Base-by-base conservation (phyloP, 2,329 filamentous ascomycete species). In the Talaromyces atroroseus region DNA sequence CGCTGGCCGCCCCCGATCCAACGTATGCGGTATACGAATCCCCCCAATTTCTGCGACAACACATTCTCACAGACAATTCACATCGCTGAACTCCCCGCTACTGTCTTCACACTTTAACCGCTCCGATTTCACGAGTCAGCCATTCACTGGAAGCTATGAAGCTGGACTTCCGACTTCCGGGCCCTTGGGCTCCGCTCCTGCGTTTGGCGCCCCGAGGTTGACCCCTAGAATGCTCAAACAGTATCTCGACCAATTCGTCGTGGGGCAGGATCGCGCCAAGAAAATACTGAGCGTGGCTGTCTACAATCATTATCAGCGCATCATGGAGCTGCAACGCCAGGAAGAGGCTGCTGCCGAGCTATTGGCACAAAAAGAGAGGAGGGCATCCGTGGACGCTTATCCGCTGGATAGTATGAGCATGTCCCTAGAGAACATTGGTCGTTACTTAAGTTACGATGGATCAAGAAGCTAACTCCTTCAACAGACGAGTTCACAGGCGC, bases 291-390 rank as follows among this genome's bases (percentile, higher is more conserved):
- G 90, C 61, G 87, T 92, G 3, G 91, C 92, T 6, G 89, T 99
- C 26, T 96, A 95, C 76, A 96, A 97, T 68, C 94, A 99, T 70
- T 96, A 97, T 69, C 90, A 96, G 72, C 84, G 89, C 48, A 82
- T 96, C 58, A 86, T 92, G 64, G 85, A 88, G 71, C 67, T 87
- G 23, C 82, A 90, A 65, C 80, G 90, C 49, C 84, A 87, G 58
- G 84, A 94, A 62, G 85, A 92, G 54, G 91, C 96, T 65, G 84
- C 89, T 45, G 87, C 90, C 60, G 89, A 88, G 73, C 68, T 85
- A 50, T 77, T 87, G 65, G 83, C 88, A 44, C 88, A 91, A 68
- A 82, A 85, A 59, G 84, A 87, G 66, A 80, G 87, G 57, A 80
- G 85, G 60, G 88, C 92, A 59, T 81, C 87, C 64, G 77, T 82